Conservation (phyloP, 2,329 filamentous ascomycete genomes). For the Xenoacremonium recifei region DNA sequence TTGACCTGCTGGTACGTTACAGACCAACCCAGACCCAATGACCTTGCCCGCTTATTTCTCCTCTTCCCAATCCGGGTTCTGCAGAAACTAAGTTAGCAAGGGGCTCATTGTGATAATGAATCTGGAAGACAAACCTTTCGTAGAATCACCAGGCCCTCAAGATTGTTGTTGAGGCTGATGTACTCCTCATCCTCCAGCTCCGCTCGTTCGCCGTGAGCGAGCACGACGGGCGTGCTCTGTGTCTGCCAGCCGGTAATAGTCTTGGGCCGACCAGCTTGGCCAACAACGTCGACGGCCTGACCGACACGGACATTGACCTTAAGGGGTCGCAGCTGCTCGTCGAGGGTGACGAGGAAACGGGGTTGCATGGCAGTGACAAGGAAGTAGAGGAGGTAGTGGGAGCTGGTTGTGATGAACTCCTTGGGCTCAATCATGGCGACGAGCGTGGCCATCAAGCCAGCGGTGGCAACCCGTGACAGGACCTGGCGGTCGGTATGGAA, state of each 20-base stretch:
- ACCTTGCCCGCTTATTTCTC: slow-evolving; percentile 32
- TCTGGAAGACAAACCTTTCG: slow-evolving; percentile 71
- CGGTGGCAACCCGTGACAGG: slow-evolving; percentile 85
- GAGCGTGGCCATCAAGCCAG: slow-evolving; percentile 84
- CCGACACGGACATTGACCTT: slow-evolving; percentile 96
- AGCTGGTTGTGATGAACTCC: slow-evolving; percentile 66
- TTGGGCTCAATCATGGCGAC: slow-evolving; percentile 95
- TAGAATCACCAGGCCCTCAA: slow-evolving; percentile 94
- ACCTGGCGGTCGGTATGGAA: slow-evolving; percentile 99
- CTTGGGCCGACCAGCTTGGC: slow-evolving; percentile 94
- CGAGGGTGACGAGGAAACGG: slow-evolving; percentile 91
- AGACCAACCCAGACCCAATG: slow-evolving; percentile 16
- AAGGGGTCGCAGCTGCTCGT: slow-evolving; percentile 90
- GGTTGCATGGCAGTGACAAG: slow-evolving; percentile 96
- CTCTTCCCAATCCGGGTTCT: slow-evolving; percentile 41
- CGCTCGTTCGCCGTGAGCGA: slow-evolving; percentile 92
- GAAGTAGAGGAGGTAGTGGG: slow-evolving; percentile 96
- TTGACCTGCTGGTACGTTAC: slow-evolving; percentile 17
- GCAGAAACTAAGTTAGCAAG: slow-evolving; percentile 6
- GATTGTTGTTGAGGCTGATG: slow-evolving; percentile 81
- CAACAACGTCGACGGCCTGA: slow-evolving; percentile 97
- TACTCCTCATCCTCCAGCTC: slow-evolving; percentile 98
- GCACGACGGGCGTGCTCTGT: slow-evolving; percentile 94
- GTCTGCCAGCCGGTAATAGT: slow-evolving; percentile 99
- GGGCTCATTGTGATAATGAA: not conserved